Evolutionary conservation across 2,329 filamentous ascomycete genomes (phyloP), one percentile per base, ranked within the genome.

Genomic region (Parafenestella ontariensis): DNA sequence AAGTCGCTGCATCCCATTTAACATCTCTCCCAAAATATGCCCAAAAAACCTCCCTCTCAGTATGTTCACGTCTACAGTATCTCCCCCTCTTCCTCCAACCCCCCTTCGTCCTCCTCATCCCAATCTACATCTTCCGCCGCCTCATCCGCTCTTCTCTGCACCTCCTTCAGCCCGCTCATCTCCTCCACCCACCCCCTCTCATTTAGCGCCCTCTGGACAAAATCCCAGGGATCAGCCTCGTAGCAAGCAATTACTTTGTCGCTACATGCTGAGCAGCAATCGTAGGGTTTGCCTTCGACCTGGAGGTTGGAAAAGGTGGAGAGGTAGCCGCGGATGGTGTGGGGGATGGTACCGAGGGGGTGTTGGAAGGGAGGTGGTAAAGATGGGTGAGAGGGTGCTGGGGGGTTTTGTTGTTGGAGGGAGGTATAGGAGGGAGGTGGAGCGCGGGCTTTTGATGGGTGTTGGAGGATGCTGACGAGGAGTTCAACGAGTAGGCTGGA

Each of bases 401-500:
- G 31, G 2, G 31, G 11, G 10, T 34, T 10, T 31, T 31, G 28
- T 31, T 31, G 42, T n/a, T 17, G 15, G 48, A 26, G 21, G 13
- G 59, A 39, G 33, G 46, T 46, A 50, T 23, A 56, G 24, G 54
- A 56, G 17, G 47, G 62, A 4, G 52, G 57, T 37, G 48, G 52
- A 5, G 50, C 65, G 23, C 73, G 75, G 5, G 73, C 74, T 54
- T 73, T 73, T 8, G 77, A 71, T 1, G 76, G 78, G 59, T 82
- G 94, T 71, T 99, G 95, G 9, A 97, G 81, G 31, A 97, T 79
- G 54, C 91, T 96, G 9, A 93, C 88, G 24, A 99, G 83, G 5
- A 98, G 83, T 75, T 99, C 95, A 43, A 98, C 94, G 5, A 97
- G 83, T 29, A 96, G 83, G 2, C 92, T 91, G 2, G 95, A 97